Conservation (phyloP, 371 early-diverging fungal species). For the Mortierella sp. region DNA sequence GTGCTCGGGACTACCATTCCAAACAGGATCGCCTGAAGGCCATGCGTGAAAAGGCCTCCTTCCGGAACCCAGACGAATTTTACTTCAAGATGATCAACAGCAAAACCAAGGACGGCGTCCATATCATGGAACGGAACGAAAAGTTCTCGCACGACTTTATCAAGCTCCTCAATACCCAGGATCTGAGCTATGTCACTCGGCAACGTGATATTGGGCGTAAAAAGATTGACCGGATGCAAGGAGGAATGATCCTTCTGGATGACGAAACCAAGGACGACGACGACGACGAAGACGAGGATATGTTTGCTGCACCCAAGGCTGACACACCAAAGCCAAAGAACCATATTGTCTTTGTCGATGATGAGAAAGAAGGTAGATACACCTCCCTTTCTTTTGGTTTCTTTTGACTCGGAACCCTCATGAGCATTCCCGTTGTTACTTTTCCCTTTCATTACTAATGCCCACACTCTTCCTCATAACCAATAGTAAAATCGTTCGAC, state of each 20-base stretch:
- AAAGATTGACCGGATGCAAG: constrained; percentile 38
- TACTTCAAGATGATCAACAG: constrained; percentile 95
- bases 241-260: constrained; percentile 47
- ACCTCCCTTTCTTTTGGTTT: not conserved
- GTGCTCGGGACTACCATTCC: constrained; percentile 90
- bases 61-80: constrained; percentile 96
- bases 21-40: constrained; percentile 88
- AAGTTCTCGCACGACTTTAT: constrained; percentile 80
- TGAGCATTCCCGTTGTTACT: not conserved
- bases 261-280: constrained; percentile 59
- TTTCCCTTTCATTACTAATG: constrained; percentile 1
- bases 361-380: constrained; percentile 71
- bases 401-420: not conserved
- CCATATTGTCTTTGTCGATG: constrained; percentile 93
- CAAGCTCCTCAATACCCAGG: constrained; percentile 91
- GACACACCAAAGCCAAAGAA: constrained; percentile 58
- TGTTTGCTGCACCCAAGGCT: constrained; percentile 5
- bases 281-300: constrained; percentile 55
- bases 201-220: constrained; percentile 84
- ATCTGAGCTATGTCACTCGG: constrained; percentile 84
- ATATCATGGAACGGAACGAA: constrained; percentile 78
- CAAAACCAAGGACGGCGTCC: constrained; percentile 85
- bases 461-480: not conserved
- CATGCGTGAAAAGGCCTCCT: constrained; percentile 86
- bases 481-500: constrained; percentile 69